These are phyloP conservation scores for Coniella vitis DNA, from an alignment of 2,329 filamentous ascomycete genomes.

Conservation along the genomic window DNA sequence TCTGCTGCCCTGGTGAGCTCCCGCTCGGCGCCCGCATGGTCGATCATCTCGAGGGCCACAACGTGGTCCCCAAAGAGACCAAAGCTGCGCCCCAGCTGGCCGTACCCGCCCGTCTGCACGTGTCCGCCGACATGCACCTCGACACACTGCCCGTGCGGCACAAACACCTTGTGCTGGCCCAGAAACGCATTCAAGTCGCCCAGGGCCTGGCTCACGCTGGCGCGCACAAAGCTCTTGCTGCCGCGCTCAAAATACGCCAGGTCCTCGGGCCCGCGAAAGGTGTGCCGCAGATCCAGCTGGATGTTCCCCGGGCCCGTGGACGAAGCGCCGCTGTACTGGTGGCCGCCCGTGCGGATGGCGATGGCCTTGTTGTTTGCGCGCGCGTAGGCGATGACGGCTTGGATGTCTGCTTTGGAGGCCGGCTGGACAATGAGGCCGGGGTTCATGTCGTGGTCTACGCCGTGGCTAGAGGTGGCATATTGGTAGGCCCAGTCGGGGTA, in stretches of 20 bases:
- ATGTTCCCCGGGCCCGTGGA: conserved; percentile 38
- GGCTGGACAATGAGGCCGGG: conserved; percentile 39
- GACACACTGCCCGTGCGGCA: conserved; percentile 39
- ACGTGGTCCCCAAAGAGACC: conserved; percentile 50
- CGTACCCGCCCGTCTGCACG: conserved; percentile 41
- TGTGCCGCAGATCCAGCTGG: conserved; percentile 36
- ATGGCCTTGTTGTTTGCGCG: conserved; percentile 33
- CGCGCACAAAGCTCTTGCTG: conserved; percentile 29
- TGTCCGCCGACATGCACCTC: conserved; percentile 37
- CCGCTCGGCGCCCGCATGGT: conserved; percentile 36
- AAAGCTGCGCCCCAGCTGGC: conserved; percentile 39
- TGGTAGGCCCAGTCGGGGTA: conserved; percentile 29
- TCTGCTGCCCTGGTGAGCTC: conserved; percentile 42
- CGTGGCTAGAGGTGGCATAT: conserved; percentile 38
- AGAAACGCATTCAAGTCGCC: conserved; percentile 37
- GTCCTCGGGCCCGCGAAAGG: conserved; percentile 29
- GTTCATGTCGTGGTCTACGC: conserved; percentile 34
- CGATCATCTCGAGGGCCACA: conserved; percentile 39
- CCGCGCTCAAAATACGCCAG: conserved; percentile 26
- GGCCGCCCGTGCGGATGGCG: conserved; percentile 39
- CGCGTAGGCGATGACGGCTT: conserved; percentile 33
- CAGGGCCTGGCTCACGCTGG: conserved; percentile 35
- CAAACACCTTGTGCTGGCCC: conserved; percentile 32
- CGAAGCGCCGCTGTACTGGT: conserved; percentile 43
- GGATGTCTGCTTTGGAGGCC: conserved; percentile 35